Conservation (phyloP, 2,329 filamentous ascomycete species). For the Paramyrothecium sp. region DNA sequence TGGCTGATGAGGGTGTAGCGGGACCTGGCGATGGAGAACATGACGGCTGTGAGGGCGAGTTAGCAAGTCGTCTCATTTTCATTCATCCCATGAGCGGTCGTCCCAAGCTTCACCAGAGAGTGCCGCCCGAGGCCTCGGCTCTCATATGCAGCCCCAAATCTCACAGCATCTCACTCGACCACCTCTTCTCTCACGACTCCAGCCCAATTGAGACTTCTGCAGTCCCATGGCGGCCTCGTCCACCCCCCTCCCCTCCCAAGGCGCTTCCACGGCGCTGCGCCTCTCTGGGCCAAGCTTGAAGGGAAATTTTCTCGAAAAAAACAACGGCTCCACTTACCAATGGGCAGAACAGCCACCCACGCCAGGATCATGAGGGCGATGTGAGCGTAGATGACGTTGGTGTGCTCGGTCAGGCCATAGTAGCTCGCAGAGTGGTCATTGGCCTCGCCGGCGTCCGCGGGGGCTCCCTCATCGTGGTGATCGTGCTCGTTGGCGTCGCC, state of each 20-base stretch:
- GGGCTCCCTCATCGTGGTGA: slow-evolving; percentile 7
- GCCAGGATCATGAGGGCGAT: slow-evolving; percentile 67
- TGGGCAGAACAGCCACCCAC: slow-evolving; percentile 72
- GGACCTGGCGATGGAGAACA: slow-evolving; percentile 82
- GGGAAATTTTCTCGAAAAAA: not conserved
- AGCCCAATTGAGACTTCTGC: not conserved
- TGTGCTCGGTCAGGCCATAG: slow-evolving; percentile 55
- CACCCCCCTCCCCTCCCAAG: no score
- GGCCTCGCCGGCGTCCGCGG: slow-evolving; percentile 21
- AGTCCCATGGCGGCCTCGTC: not conserved
- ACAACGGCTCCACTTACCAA: slow-evolving; percentile 52
- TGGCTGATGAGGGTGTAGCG: slow-evolving; percentile 70
- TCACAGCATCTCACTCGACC: not conserved
- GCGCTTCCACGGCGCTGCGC: no score
- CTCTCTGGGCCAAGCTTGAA: no score
- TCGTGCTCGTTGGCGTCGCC: slow-evolving; percentile 13
- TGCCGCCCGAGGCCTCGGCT: no score
- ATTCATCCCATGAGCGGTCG: no score
- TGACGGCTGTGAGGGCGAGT: slow-evolving; percentile 58
- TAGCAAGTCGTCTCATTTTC: not conserved
- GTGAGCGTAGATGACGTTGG: slow-evolving; percentile 63
- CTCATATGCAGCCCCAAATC: no score
- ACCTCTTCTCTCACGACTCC: not conserved
- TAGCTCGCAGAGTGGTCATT: slow-evolving; percentile 50
- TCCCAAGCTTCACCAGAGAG: not conserved